A percentile compares a stretch with the other conserved stretches of the same genome.
Conservation (phyloP, 2,329 filamentous ascomycete species). For the Colletotrichum simmondsii region DNA sequence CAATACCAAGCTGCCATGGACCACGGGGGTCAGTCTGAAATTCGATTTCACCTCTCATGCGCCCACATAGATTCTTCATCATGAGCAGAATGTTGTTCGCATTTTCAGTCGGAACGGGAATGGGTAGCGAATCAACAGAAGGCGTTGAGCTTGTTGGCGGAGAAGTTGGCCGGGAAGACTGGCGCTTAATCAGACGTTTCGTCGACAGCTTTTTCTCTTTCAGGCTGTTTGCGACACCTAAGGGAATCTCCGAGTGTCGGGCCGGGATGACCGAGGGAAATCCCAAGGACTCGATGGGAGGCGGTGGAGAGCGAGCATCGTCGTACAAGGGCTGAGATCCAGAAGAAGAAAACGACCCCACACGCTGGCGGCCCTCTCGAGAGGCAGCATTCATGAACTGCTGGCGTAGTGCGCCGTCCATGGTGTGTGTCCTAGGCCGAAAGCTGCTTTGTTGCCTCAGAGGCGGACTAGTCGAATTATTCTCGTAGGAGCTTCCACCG, state of each 20-base stretch:
- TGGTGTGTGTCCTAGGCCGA: slow-evolving; percentile 67
- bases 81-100: slow-evolving; percentile 78
- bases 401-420: slow-evolving; percentile 65
- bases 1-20: slow-evolving; percentile 77
- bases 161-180: slow-evolving; percentile 67
- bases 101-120: slow-evolving; percentile 72
- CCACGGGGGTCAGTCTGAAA: slow-evolving; percentile 72
- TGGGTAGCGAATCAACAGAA: slow-evolving; percentile 68
- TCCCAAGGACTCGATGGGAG: slow-evolving; percentile 54
- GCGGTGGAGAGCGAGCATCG: slow-evolving; percentile 54
- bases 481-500: slow-evolving; percentile 59
- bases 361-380: slow-evolving; percentile 68
- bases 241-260: slow-evolving; percentile 33
- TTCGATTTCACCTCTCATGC: slow-evolving; percentile 82
- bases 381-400: slow-evolving; percentile 50
- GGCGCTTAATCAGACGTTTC: slow-evolving; percentile 66
- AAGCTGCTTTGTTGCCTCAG: slow-evolving; percentile 46
- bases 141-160: slow-evolving; percentile 61
- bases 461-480: slow-evolving; percentile 51
- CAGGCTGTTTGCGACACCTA: slow-evolving; percentile 40
- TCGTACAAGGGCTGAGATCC: slow-evolving; percentile 64
- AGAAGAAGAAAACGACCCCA: slow-evolving; percentile 77
- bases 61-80: slow-evolving; percentile 82
- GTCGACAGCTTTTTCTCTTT: slow-evolving; percentile 61
- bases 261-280: slow-evolving; percentile 54